A percentile compares a stretch with the other conserved stretches of the same genome.
Conservation (phyloP, 2,329 filamentous ascomycete species). For the Monosporascus sp. region DNA sequence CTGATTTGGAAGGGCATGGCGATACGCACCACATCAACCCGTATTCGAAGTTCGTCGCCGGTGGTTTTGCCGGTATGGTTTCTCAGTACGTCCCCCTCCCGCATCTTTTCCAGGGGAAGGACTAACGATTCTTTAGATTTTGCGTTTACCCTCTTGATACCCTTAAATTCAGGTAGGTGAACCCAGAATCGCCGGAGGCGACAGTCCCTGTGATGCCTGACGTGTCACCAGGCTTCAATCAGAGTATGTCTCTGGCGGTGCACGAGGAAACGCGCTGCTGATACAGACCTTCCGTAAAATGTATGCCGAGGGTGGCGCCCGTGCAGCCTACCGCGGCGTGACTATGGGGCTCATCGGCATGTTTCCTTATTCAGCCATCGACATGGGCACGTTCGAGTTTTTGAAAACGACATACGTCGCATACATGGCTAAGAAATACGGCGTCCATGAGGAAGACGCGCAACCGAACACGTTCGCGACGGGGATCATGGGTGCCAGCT, state of each 20-base stretch:
- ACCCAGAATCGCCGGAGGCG: background rate
- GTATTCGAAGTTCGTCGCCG: slow-evolving; percentile 83
- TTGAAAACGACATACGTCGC: slow-evolving; percentile 70
- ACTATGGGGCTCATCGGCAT: slow-evolving; percentile 93
- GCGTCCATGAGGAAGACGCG: slow-evolving; percentile 78
- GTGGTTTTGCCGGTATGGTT: slow-evolving; percentile 87
- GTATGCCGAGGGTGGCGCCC: slow-evolving; percentile 68
- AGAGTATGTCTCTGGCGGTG: slow-evolving; percentile 80
- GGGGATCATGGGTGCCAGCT: slow-evolving; percentile 83
- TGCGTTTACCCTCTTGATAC: slow-evolving; percentile 93
- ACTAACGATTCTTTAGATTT: slow-evolving; percentile 47
- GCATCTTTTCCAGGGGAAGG: background rate
- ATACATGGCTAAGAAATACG: slow-evolving; percentile 62
- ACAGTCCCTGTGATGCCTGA: slow-evolving; percentile 10
- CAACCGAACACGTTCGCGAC: slow-evolving; percentile 76
- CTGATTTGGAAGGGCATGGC: slow-evolving; percentile 79
- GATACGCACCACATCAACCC: slow-evolving; percentile 75
- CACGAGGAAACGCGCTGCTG: slow-evolving; percentile 78
- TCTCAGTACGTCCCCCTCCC: slow-evolving; percentile 60
- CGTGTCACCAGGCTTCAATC: slow-evolving; percentile 75
- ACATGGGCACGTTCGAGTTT: slow-evolving; percentile 91
- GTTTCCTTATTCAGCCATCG: slow-evolving; percentile 96
- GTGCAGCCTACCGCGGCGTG: slow-evolving; percentile 82
- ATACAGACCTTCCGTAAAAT: slow-evolving; percentile 80
- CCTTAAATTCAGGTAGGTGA: slow-evolving; percentile 27